Evolutionary conservation across 768 basidiomycete genomes (phyloP), one percentile per base, ranked within the genome.

Genomic region (Leccinum imitatum): DNA sequence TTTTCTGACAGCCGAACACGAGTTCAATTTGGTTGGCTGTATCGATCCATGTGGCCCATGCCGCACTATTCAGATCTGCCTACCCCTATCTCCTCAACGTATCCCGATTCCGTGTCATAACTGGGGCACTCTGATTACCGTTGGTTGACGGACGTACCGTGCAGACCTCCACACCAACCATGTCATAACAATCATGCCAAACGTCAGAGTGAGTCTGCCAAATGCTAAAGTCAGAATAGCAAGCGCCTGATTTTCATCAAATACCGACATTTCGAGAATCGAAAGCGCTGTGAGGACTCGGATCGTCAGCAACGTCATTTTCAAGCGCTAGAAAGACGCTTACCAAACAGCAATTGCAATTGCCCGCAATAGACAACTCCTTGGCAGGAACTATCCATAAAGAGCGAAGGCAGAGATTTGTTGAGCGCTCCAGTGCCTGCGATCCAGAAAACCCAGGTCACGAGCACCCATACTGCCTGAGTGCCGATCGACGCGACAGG

Each of bases 401-500:
- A 74, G 47, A 84, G 59, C 10, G 67, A 71, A 3, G 84, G 82
- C 23, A 83, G 67, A 6, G 83, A 77, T 39, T 75, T 75, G 62
- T 84, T 83, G 50, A 87, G 67, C 23, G 82, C 70, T 0, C 79
- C 81, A 4, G 84, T 78, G 47, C 84, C 83, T 14, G 84, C 74
- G 19, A 86, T 76, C 87, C 86, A 88, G 50, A 86, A 73, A 17
- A 82, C 64, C 84, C 83, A 86, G 14, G 86, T 86, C 1, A 80
- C 59, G 30, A 85, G 70, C 4, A 82, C 70, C 87, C 87, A 87
- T 47, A 86, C 71, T 13, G 77, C 78, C 65, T 87, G 87, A 0
- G 84, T 76, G 8, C 85, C 85, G 41, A 87, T 72, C 13, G 86
- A 87, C 10, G 81, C 77, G 15, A 85, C 61, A 4, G 82, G 77